Evolutionary conservation across 257 asterid genomes (phyloP).

Genomic region (Mentha longifolia): DNA sequence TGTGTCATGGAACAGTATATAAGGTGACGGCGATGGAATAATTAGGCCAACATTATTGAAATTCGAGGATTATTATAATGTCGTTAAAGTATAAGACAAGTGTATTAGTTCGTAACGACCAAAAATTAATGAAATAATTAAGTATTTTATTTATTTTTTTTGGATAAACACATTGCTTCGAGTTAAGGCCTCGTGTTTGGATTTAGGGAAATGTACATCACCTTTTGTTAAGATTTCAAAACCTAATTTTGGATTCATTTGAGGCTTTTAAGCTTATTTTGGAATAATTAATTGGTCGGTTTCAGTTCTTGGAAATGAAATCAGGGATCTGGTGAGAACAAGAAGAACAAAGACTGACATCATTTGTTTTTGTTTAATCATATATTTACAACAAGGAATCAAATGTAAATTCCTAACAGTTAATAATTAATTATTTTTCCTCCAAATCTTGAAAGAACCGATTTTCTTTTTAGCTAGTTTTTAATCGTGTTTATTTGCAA

Average conservation of each 20-base stretch:
- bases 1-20: constrained; percentile 23
- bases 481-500: too few relatives aligned
- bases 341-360: constrained; percentile 47
- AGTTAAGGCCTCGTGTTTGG: constrained; percentile 37
- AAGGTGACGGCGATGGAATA: constrained; percentile 40
- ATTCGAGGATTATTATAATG: constrained; percentile 39
- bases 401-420: not conserved
- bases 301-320: constrained; percentile 51
- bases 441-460: too few relatives aligned
- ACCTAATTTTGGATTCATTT: constrained; percentile 44
- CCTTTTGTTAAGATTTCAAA: constrained; percentile 37
- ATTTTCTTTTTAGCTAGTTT: too few relatives aligned
- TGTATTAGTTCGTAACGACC: constrained; percentile 43
- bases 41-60: constrained; percentile 44
- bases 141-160: constrained; percentile 4
- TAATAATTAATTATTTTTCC: too few relatives aligned
- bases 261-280: constrained; percentile 1
- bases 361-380: constrained; percentile 40
- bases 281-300: constrained; percentile 34
- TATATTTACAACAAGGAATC: constrained; percentile 30
- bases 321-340: constrained; percentile 44
- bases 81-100: constrained; percentile 40
- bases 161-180: constrained; percentile 41
- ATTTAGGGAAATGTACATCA: constrained; percentile 34
- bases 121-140: constrained; percentile 22